These are phyloP conservation scores for Termitomyces sp. DNA, from an alignment of 768 basidiomycete genomes.

Conservation along the genomic window DNA sequence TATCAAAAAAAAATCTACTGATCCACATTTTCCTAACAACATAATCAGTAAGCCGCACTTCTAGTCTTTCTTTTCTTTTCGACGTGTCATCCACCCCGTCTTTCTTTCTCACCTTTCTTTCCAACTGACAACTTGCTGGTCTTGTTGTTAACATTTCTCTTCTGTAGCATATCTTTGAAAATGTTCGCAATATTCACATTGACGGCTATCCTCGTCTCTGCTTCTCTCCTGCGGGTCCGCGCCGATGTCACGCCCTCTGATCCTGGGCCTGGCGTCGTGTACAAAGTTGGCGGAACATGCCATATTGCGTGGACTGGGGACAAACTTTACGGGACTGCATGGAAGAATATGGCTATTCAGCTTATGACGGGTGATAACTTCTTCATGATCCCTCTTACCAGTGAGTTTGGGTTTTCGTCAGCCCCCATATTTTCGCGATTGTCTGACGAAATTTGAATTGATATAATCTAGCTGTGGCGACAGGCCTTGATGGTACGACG, in stretches of 20 bases:
- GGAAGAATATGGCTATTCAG: constrained; percentile 72
- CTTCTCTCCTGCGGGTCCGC: constrained; percentile 29
- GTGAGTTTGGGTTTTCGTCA: constrained; percentile 34
- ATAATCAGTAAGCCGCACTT: not conserved
- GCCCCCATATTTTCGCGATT: not conserved
- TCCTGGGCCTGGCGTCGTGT: constrained; percentile 58
- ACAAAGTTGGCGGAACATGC: constrained; percentile 56
- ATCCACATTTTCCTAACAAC: not conserved
- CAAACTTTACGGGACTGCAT: constrained; percentile 45
- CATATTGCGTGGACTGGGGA: constrained; percentile 59
- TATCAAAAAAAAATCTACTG: not conserved
- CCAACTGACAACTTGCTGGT: constrained; percentile 10
- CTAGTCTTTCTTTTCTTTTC: not conserved
- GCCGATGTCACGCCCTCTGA: constrained; percentile 58
- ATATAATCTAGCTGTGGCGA: constrained; percentile 52
- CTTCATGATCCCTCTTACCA: constrained; percentile 62
- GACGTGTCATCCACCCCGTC: constrained; percentile 6
- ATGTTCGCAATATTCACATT: constrained; percentile 39
- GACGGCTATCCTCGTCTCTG: constrained; percentile 33
- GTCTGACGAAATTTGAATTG: not conserved
- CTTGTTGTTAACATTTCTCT: constrained; percentile 3
- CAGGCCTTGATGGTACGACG: constrained; percentile 59
- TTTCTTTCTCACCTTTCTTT: not conserved
- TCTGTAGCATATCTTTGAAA: constrained; percentile 4
- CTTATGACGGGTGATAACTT: constrained; percentile 79